These are phyloP conservation scores for Collybia sordida DNA, from an alignment of 768 basidiomycete species.

Conservation along the genomic window DNA sequence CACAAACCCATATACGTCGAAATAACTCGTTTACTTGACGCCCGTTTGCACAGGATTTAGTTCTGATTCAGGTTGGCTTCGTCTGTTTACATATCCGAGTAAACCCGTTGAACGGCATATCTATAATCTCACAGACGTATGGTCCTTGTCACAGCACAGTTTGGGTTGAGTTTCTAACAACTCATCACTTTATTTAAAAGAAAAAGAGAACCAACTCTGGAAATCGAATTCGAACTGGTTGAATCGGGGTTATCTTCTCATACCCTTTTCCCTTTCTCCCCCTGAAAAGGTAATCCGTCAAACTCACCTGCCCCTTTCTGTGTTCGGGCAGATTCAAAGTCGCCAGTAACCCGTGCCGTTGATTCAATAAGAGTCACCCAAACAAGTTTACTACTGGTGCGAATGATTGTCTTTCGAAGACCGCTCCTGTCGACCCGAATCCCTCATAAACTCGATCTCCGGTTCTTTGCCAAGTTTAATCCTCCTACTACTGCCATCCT, in stretches of 20 bases:
- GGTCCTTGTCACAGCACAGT: too few relatives aligned
- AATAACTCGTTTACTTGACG: neutral
- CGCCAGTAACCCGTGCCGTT: conserved; percentile 17
- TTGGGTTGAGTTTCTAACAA: too few relatives aligned
- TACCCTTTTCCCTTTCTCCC: too few relatives aligned
- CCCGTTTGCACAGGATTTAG: neutral
- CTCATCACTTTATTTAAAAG: too few relatives aligned
- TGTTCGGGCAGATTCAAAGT: conserved; percentile 11
- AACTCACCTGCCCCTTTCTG: conserved; percentile 26
- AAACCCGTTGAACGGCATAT: too few relatives aligned
- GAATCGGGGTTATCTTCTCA: neutral
- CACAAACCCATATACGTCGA: neutral
- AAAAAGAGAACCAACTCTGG: too few relatives aligned
- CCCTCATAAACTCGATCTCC: conserved; percentile 40
- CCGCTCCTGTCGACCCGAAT: conserved; percentile 25
- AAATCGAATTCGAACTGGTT: neutral
- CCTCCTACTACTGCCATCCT: conserved; percentile 28
- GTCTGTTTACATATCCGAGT: too few relatives aligned
- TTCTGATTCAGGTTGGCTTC: neutral
- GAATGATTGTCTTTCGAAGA: conserved; percentile 18
- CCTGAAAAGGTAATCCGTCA: conserved; percentile 7
- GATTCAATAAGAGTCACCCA: conserved; percentile 43
- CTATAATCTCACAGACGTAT: too few relatives aligned
- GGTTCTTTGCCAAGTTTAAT: conserved; percentile 22
- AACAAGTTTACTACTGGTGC: conserved; percentile 9